Base-by-base conservation (phyloP, 1,284 basidiomycete genomes). In the Meira nashicola region DNA sequence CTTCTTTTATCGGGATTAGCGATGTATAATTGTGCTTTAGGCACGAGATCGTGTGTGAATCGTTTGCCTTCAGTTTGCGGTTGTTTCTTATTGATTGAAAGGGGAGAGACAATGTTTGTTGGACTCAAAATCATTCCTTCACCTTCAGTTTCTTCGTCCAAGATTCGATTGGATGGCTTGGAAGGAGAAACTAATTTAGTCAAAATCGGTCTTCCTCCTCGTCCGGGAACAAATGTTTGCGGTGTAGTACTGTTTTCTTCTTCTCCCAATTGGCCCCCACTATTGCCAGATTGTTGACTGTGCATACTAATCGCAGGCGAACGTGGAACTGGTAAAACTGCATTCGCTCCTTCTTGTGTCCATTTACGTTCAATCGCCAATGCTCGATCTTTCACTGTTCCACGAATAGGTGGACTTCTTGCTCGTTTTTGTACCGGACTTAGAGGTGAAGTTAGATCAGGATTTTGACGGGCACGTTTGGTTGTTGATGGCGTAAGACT, bases 401-500 rank as follows among this genome's bases (percentile, higher is more conserved):
- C 59, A 10, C 19, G 39, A 12, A 44, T 21, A 15, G 50, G 53
- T 21, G 25, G 4, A 25, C 39, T n/a, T 38, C 25, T 44, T 39
- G 37, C 21, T 19, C 43, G 57, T 1, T 21, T 10, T 1, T 60
- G 37, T 17, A 55, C 55, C 0, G 71, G 71, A 48, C 66, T 67
- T 10, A 71, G 57, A 2, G 70, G 65, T 11, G 64, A 55, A 8
- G 67, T 61, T 57, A 74, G 63, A 5, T 62, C 54, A 0, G 66
- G 70, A 41, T 74, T 74, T 3, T 57, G 39, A 0, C 70, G 46
- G 2, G 71, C 70, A 10, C 71, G 64, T 43, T 69, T 72, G n/a
- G 71, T 74, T 0, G 68, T 71, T 2, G 68, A 48, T 0, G 71
- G 71, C 37, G 71, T 73, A 40, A 74, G 56, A 37, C 66, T 69